phyloP scores from a whole-genome alignment of 2,329 filamentous ascomycete genomes.

The Didymella segeticola region DNA sequence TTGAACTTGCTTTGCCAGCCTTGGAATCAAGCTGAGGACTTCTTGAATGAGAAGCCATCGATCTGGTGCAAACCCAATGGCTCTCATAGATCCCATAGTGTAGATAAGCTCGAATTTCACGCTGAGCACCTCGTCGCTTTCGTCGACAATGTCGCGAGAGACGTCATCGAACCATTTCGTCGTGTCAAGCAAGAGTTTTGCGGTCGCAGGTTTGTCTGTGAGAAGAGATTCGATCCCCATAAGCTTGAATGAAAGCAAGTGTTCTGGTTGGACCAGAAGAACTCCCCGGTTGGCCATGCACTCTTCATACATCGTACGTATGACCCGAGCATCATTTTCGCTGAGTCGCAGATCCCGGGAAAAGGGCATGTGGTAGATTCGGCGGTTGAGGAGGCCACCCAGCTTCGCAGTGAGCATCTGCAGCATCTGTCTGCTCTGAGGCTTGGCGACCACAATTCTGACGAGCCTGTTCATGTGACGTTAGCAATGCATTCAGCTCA shows the following conservation, averaged over 20 bases:
- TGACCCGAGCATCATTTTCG: slow-evolving; percentile 33
- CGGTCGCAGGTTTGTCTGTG: slow-evolving; percentile 35
- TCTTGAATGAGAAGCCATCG: slow-evolving; percentile 65
- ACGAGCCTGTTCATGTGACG: slow-evolving; percentile 48
- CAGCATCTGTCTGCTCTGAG: slow-evolving; percentile 67
- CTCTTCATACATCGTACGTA: slow-evolving; percentile 52
- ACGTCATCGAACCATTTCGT: slow-evolving; percentile 56
- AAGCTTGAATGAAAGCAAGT: slow-evolving; percentile 68
- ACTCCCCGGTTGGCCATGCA: slow-evolving; percentile 63
- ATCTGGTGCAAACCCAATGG: slow-evolving; percentile 60
- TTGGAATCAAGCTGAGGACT: slow-evolving; percentile 56
- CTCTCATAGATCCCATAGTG: slow-evolving; percentile 62
- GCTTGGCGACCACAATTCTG: slow-evolving; percentile 66
- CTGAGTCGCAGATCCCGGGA: slow-evolving; percentile 57
- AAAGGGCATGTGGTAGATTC: slow-evolving; percentile 65
- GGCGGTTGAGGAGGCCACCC: slow-evolving; percentile 62
- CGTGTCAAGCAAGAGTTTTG: slow-evolving; percentile 46
- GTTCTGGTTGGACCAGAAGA: slow-evolving; percentile 68
- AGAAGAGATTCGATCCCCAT: slow-evolving; percentile 63
- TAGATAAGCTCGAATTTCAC: slow-evolving; percentile 69
- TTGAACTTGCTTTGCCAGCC: slow-evolving; percentile 41
- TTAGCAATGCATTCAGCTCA: background rate
- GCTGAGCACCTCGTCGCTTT: slow-evolving; percentile 70
- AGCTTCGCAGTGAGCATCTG: slow-evolving; percentile 63
- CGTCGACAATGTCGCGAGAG: slow-evolving; percentile 66